A percentile compares a stretch with the other conserved stretches of the same genome.
phyloP scores from a whole-genome alignment of 225 moss, liverwort and hornwort genomes.

The Bryum argenteum region DNA sequence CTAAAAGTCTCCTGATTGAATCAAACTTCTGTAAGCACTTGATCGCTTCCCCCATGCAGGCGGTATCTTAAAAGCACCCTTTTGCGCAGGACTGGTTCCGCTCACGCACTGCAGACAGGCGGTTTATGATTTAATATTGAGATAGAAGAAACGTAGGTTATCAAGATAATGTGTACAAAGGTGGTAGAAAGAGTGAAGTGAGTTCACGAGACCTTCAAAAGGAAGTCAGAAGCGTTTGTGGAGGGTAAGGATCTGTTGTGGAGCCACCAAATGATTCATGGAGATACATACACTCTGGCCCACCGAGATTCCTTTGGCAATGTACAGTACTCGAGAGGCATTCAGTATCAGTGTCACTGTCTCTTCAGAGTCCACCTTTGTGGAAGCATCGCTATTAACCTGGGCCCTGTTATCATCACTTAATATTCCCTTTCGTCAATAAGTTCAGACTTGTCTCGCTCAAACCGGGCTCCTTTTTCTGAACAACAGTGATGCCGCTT shows the following conservation, averaged over 20 bases:
- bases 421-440: slow-evolving; percentile 13
- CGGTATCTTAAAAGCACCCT: slow-evolving; percentile 28
- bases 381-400: slow-evolving; percentile 16
- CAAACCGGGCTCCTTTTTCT: slow-evolving; percentile 22
- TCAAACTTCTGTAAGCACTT: slow-evolving; percentile 13
- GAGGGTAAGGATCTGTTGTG: slow-evolving; percentile 4
- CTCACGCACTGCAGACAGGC: slow-evolving; percentile 8
- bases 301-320: slow-evolving; percentile 74
- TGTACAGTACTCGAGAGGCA: slow-evolving; percentile 71
- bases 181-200: slow-evolving; percentile 16
- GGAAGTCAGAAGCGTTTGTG: slow-evolving; percentile 4
- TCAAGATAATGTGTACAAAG: slow-evolving; percentile 22
- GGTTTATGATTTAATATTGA: no score
- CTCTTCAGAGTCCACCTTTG: slow-evolving; percentile 15
- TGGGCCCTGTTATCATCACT: slow-evolving; percentile 39
- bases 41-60: slow-evolving; percentile 33
- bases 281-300: slow-evolving; percentile 59
- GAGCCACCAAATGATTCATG: slow-evolving; percentile 38
- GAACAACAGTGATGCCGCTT: slow-evolving; percentile 24
- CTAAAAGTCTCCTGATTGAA: slow-evolving; percentile 12
- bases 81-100: slow-evolving; percentile 33
- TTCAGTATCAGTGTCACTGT: neutral
- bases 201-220: slow-evolving; percentile 14
- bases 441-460: slow-evolving; percentile 34
- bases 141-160: slow-evolving; percentile 1